Percentiles rank a stretch among this genome's conserved stretches.
Conservation (phyloP, 1,284 basidiomycete genomes). For the Apiotrichum siamense region DNA sequence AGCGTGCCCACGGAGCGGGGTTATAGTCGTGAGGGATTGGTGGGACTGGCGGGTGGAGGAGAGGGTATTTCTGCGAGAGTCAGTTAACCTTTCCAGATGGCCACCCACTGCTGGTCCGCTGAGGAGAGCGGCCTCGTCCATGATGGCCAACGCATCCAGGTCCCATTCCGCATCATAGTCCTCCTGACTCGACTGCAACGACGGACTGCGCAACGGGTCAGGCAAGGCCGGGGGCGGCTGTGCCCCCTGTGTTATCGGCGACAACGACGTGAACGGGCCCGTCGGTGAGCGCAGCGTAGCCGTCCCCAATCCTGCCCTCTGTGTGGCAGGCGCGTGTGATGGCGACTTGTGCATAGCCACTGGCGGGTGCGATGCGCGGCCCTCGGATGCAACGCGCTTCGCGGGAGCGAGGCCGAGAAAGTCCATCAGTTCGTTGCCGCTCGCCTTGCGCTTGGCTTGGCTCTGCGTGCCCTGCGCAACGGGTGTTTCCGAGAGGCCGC, state of each 20-base stretch:
- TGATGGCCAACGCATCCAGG: constrained; percentile 27
- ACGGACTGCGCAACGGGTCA: background rate
- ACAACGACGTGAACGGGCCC: background rate
- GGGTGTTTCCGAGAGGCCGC: too few relatives aligned
- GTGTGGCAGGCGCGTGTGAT: background rate
- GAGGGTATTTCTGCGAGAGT: constrained; percentile 28
- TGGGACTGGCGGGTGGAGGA: constrained; percentile 32
- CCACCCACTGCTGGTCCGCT: background rate
- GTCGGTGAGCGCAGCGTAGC: too few relatives aligned
- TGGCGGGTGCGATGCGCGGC: background rate
- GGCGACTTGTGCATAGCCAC: background rate
- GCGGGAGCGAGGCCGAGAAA: constrained; percentile 1
- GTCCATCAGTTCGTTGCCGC: background rate
- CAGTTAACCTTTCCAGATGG: constrained; percentile 15
- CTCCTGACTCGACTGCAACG: constrained; percentile 2
- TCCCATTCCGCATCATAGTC: constrained; percentile 38
- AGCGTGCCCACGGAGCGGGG: constrained; percentile 35
- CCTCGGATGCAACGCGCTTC: background rate
- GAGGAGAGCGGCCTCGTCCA: constrained; percentile 28
- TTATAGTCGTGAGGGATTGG: constrained; percentile 22
- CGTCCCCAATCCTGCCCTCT: too few relatives aligned
- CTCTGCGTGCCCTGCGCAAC: background rate
- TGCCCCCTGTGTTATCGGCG: too few relatives aligned
- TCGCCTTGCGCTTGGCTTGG: background rate
- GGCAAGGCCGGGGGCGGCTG: background rate